A percentile compares a stretch with the other conserved stretches of the same genome.
These are phyloP conservation scores for Pluteus cervinus DNA, from an alignment of 768 basidiomycete genomes.

Conservation along the genomic window DNA sequence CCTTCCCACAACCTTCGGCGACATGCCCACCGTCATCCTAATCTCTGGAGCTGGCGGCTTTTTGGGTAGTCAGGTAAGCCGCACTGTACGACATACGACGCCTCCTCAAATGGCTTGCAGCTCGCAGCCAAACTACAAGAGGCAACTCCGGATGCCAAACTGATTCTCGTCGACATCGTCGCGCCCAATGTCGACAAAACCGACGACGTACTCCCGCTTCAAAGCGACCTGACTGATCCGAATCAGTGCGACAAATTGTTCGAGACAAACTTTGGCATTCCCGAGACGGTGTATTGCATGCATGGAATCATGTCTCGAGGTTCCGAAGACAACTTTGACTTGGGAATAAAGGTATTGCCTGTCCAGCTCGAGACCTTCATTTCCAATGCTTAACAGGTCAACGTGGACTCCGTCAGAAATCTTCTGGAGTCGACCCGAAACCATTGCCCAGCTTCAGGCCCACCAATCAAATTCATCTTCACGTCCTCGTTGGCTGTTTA, in stretches of 20 bases:
- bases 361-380: not conserved
- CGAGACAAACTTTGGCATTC: conserved; percentile 30
- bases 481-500: conserved; percentile 56
- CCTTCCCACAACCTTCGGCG: not conserved
- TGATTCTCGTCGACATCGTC: conserved; percentile 48
- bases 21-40: conserved; percentile 30
- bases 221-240: conserved; percentile 34
- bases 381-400: conserved; percentile 28
- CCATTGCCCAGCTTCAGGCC: conserved; percentile 13
- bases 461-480: conserved; percentile 47
- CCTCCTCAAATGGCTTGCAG: conserved; percentile 25
- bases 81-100: not conserved
- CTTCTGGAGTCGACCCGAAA: conserved; percentile 32
- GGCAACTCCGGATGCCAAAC: conserved; percentile 28
- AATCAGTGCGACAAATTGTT: conserved; percentile 30
- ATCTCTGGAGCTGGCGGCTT: conserved; percentile 40
- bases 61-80: conserved; percentile 30
- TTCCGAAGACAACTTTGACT: conserved; percentile 52
- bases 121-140: conserved; percentile 23
- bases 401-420: conserved; percentile 48
- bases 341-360: conserved; percentile 40
- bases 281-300: conserved; percentile 40
- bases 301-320: conserved; percentile 63
- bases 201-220: conserved; percentile 25
- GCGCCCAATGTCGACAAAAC: conserved; percentile 28